Evolutionary conservation across 2,329 filamentous ascomycete species (phyloP).

Genomic region (Ophiocordyceps camponoti-floridani): DNA sequence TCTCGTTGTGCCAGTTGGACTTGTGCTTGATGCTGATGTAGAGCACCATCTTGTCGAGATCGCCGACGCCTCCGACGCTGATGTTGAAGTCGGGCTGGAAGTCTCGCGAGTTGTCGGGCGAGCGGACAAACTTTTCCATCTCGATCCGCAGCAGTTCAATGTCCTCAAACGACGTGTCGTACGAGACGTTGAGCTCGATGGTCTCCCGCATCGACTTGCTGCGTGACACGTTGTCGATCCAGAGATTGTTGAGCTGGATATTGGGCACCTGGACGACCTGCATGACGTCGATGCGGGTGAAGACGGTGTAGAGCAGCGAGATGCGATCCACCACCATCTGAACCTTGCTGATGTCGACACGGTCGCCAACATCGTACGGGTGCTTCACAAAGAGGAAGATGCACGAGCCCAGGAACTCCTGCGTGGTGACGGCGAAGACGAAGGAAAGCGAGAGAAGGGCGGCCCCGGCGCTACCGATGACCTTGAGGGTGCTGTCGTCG

Average conservation of each 20-base stretch:
- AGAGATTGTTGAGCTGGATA: conserved; percentile 78
- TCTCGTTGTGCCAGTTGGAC: conserved; percentile 80
- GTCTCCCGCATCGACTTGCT: conserved; percentile 84
- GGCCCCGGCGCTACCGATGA: conserved; percentile 77
- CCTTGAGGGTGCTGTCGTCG: conserved; percentile 68
- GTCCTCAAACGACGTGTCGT: conserved; percentile 77
- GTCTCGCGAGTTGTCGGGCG: conserved; percentile 75
- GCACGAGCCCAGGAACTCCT: conserved; percentile 94
- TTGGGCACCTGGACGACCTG: conserved; percentile 74
- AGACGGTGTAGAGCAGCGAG: conserved; percentile 82
- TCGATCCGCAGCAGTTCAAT: conserved; percentile 71
- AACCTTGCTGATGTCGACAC: conserved; percentile 60
- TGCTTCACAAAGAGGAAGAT: conserved; percentile 99
- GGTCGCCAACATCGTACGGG: conserved; percentile 88
- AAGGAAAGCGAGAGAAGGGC: conserved; percentile 91
- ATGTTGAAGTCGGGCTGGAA: conserved; percentile 75
- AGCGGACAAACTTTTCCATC: conserved; percentile 67
- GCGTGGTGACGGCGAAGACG: conserved; percentile 78
- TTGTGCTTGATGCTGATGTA: conserved; percentile 80
- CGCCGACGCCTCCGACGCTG: conserved; percentile 59
- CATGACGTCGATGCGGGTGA: conserved; percentile 66
- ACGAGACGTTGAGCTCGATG: conserved; percentile 63
- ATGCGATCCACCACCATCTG: conserved; percentile 81
- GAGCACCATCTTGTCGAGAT: conserved; percentile 76
- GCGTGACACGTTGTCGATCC: conserved; percentile 86